These are phyloP conservation scores for Talaromyces liani DNA, from an alignment of 495 filamentous ascomycete genomes.

Conservation along the genomic window DNA sequence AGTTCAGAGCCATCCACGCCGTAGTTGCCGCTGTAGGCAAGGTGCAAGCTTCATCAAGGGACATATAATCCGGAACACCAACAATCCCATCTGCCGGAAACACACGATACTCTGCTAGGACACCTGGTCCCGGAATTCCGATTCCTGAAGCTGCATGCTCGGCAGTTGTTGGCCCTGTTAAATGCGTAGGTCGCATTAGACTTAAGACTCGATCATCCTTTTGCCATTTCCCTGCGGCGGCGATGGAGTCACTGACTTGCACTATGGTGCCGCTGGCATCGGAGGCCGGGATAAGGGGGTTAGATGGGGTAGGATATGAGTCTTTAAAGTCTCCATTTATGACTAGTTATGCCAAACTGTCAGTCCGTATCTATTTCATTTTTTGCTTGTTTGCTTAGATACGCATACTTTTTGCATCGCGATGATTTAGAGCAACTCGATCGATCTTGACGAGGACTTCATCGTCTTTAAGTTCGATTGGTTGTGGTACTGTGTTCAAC, in stretches of 20 bases:
- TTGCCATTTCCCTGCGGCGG: background rate
- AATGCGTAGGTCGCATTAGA: background rate
- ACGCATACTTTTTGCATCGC: background rate
- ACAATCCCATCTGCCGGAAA: conserved; percentile 18
- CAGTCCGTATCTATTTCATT: background rate
- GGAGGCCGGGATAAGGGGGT: background rate
- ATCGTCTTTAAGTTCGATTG: background rate
- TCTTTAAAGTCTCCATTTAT: background rate
- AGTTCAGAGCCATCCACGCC: conserved; percentile 33
- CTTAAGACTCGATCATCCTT: background rate
- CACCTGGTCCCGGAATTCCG: conserved; percentile 14
- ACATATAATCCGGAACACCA: conserved; percentile 19
- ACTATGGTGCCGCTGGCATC: background rate
- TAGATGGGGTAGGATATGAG: background rate
- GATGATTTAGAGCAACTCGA: background rate
- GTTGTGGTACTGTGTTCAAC: background rate
- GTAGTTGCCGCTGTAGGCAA: conserved; percentile 31
- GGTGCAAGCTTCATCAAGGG: conserved; percentile 20
- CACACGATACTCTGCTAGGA: conserved; percentile 33
- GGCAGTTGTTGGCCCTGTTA: background rate
- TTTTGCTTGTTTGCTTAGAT: background rate
- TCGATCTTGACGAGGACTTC: background rate
- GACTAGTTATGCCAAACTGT: background rate
- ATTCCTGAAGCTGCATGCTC: background rate
- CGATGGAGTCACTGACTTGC: background rate